Evolutionary conservation across 1,284 basidiomycete genomes (phyloP), one percentile per base, ranked within the genome.

Genomic region (Ganoderma resinaceum): DNA sequence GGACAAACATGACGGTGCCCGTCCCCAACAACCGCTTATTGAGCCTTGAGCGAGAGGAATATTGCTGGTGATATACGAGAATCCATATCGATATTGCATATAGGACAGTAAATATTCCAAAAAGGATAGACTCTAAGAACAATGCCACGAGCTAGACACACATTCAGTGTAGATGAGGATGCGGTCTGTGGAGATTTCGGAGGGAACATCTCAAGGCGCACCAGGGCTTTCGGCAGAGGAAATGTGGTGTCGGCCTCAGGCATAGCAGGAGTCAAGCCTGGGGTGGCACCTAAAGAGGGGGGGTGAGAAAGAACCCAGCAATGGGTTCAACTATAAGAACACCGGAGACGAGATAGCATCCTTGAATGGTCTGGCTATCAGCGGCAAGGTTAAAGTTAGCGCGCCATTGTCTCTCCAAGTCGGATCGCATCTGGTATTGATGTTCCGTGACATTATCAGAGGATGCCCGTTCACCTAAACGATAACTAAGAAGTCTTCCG

Each of bases 51-150:
- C 64, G 61, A 12, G 46, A 33, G 8, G 26, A 38, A 11, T 57
- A 63, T 9, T 64, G 40, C 20, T 61, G 58, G 5, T 63, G 43
- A 23, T 63, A 67, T 35, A 65, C 20, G 14, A 72, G 66, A 42
- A 72, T 69, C 70, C 70, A 72, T 57, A 69, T 52, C n/a, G 70
- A 65, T 29, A 72, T 72, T 52, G 20, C 37, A 59, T 62, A 72
- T 11, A 72, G 61, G 31, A 72, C 63, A 18, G 60, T 20, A n/a
- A 72, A 72, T 4, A 53, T 55, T 11, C 70, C 70, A 38, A 67
- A 67, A 12, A 72, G 63, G 1, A 69, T 49, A 0, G 70, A 55
- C 55, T 72, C 70, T 3, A 66, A 18, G 29, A 69, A 67, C 14
- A 72, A 40, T 1, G 66, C 52, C 4, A 69, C 31, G 61, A 72